Base-by-base conservation (phyloP, 1,284 basidiomycete genomes). In the Irpex sp. region DNA sequence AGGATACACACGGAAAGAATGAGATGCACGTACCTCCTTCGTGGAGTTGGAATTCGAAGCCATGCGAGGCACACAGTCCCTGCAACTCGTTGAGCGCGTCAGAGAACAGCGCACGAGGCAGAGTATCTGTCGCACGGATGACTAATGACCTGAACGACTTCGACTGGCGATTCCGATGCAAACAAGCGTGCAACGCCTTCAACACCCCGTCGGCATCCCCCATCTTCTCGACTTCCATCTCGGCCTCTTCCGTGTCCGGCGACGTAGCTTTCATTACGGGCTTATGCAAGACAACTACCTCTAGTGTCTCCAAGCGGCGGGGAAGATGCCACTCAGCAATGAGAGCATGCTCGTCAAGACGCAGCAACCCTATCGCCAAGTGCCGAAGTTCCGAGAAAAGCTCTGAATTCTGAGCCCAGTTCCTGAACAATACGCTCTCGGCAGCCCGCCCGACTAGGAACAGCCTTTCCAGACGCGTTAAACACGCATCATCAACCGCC, bases 161-260 rank as follows among this genome's bases (percentile, higher is more conserved):
- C 14, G 60, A 49, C 49, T 64, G 63, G n/a, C 63, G 60, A 39
- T 64, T 64, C 23, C 63, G 63, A 35, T 64, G 52, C 14, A 60
- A 37, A 45, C 63, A 64, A 6, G 57, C 54, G 14, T 28, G 18
- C n/a, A 64, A 33, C 10, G 60, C 57, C 14, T 37, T 42, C n/a
- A 63, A 48, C 14, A 58, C 16, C 23, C 53, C 36, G 9, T 53
- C 36, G 14, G 59, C 62, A 45, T 63, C 58, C 8, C 54, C 58
- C 57, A 59, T 33, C 37, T 57, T 52, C 9, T 45, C 58, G 14
- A 54, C 14, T 14, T 28, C 23, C 12, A 3, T n/a, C 53, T 57
- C 57, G 19, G 45, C 45, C 56, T 58, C 53, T 36, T 49, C 21
- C 47, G 14, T 18, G 2, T 2, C 28, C 28, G 28, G 28, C 23